phyloP scores from a whole-genome alignment of 2,329 filamentous ascomycete genomes.

The Aspergillus sp. region DNA sequence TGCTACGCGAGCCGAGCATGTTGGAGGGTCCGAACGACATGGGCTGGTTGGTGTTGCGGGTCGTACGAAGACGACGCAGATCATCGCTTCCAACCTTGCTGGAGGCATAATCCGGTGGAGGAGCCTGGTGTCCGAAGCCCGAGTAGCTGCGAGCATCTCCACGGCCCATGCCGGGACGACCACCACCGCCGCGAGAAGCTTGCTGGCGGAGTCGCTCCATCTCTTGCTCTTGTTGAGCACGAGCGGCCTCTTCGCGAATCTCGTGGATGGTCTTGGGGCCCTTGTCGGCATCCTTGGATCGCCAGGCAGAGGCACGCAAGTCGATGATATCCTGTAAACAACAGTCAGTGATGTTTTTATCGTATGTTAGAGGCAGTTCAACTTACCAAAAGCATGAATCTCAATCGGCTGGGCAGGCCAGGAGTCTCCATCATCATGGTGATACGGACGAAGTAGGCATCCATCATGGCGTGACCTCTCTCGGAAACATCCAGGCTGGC shows the following conservation, averaged over 20 bases:
- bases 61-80: conserved; percentile 67
- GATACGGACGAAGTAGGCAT: conserved; percentile 89
- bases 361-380: not conserved
- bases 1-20: conserved; percentile 84
- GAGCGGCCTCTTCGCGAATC: conserved; percentile 76
- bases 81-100: conserved; percentile 92
- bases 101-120: conserved; percentile 63
- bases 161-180: conserved; percentile 70
- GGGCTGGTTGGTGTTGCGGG: conserved; percentile 60
- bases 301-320: conserved; percentile 71
- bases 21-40: conserved; percentile 74
- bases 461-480: conserved; percentile 81
- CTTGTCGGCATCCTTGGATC: conserved; percentile 84
- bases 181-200: conserved; percentile 55
- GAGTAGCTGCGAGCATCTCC: conserved; percentile 85
- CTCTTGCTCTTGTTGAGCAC: conserved; percentile 78
- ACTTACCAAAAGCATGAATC: conserved; percentile 84
- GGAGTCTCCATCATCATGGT: conserved; percentile 73
- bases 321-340: conserved; percentile 68
- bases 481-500: conserved; percentile 76
- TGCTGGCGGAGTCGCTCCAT: conserved; percentile 51
- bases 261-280: conserved; percentile 95
- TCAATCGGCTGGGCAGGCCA: conserved; percentile 78
- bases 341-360: conserved; percentile 6
- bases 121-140: conserved; percentile 61